Conservation (phyloP, 805 yeast species). For the Pichia occidentalis region DNA sequence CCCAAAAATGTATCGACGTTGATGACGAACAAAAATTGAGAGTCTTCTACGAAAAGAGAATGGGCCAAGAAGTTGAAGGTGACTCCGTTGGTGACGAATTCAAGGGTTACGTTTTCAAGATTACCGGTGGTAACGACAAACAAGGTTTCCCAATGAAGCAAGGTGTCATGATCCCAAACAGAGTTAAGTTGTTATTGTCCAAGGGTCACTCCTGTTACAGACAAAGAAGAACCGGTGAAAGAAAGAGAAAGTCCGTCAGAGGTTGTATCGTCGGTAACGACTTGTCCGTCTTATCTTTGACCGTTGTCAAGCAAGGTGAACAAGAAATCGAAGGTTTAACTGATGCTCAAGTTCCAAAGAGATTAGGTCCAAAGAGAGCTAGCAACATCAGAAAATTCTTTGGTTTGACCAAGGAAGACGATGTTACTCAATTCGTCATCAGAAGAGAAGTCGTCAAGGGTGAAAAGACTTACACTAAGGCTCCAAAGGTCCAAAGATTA, state of each 20-base stretch:
- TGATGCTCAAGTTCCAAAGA: constrained; percentile 91
- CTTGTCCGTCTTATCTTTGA: constrained; percentile 90
- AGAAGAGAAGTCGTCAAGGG: constrained; percentile 98
- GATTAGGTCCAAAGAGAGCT: constrained; percentile 99
- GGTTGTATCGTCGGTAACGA: constrained; percentile 98
- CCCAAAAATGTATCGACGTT: constrained; percentile 95
- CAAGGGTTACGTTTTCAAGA: constrained; percentile 98
- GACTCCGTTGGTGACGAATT: constrained; percentile 97
- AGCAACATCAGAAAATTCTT: constrained; percentile 99
- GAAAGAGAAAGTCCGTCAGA: constrained; percentile 99
- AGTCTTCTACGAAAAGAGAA: constrained; percentile 97
- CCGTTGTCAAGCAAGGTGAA: constrained; percentile 96
- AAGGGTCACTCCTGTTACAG: constrained; percentile 98
- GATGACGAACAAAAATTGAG: constrained; percentile 99
- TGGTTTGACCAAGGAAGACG: constrained; percentile 93
- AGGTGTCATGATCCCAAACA: constrained; percentile 99
- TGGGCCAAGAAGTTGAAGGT: constrained; percentile 99
- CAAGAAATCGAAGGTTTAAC: constrained; percentile 93
- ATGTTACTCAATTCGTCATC: constrained; percentile 84
- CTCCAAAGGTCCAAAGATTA: constrained; percentile 99
- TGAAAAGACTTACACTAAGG: constrained; percentile 98
- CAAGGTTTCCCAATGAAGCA: constrained; percentile 99
- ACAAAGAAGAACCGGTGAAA: constrained; percentile 99
- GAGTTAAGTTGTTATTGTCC: constrained; percentile 92
- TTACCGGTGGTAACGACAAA: constrained; percentile 99